These are phyloP conservation scores for Phyllosticta citribraziliensis DNA, from an alignment of 2,329 filamentous ascomycete genomes.

Conservation along the genomic window DNA sequence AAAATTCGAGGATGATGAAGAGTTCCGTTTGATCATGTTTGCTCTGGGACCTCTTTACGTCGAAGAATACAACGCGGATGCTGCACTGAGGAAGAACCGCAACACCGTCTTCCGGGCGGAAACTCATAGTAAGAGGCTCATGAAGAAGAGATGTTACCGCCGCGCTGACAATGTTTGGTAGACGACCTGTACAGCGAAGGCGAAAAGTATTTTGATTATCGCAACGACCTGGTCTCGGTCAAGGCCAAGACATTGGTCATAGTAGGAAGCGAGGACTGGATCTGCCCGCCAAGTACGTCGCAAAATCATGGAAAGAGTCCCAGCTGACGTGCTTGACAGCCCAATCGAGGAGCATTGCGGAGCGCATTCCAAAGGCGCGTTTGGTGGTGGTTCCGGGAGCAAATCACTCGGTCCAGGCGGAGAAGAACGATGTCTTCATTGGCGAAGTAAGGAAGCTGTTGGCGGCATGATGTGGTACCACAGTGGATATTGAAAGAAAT, in stretches of 20 bases:
- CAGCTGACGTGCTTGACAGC: background rate
- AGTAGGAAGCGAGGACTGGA: conserved; percentile 32
- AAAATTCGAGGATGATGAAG: conserved; percentile 27
- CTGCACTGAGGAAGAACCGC: conserved; percentile 21
- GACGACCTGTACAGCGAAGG: conserved; percentile 27
- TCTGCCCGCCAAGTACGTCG: conserved; percentile 22
- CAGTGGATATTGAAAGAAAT: too few relatives aligned
- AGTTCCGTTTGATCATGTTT: conserved; percentile 30
- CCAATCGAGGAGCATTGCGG: conserved; percentile 25
- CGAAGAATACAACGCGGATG: conserved; percentile 26
- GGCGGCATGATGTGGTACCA: background rate
- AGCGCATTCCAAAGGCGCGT: conserved; percentile 18
- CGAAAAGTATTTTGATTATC: conserved; percentile 33
- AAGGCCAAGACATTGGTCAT: conserved; percentile 28
- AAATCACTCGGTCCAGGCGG: conserved; percentile 29
- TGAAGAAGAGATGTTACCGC: background rate
- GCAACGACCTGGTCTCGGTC: conserved; percentile 19
- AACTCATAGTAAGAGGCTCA: conserved; percentile 24
- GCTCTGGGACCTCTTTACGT: conserved; percentile 30
- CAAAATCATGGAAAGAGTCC: background rate
- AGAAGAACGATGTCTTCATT: conserved; percentile 25
- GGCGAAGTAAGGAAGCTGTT: conserved; percentile 9
- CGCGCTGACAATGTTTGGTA: conserved; percentile 6
- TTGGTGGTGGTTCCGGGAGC: conserved; percentile 23
- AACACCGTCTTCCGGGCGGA: conserved; percentile 27